Conservation (phyloP, 2,329 filamentous ascomycete species). For the Beauveria sp. region DNA sequence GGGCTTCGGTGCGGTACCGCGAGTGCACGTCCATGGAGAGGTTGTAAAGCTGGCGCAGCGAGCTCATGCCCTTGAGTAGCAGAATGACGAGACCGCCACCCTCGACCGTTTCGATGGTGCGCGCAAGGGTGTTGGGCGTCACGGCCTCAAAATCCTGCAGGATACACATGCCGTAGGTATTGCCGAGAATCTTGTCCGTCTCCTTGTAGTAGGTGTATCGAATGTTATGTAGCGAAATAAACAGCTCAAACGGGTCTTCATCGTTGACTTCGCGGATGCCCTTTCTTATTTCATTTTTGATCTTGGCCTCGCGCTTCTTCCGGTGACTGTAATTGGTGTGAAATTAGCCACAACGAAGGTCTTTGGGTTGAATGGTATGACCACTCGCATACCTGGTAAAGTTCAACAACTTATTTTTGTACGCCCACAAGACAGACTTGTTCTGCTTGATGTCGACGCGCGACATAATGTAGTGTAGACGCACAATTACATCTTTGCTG, state of each 20-base stretch:
- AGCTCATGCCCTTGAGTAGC: conserved; percentile 91
- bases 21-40: conserved; percentile 97
- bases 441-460: conserved; percentile 78
- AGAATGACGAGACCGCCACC: conserved; percentile 88
- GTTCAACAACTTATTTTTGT: conserved; percentile 93
- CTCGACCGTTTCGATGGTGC: conserved; percentile 95
- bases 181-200: conserved; percentile 95
- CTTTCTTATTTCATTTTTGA: conserved; percentile 95
- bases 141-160: conserved; percentile 96
- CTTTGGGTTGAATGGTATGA: not conserved
- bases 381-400: conserved; percentile 61
- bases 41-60: conserved; percentile 93
- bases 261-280: conserved; percentile 87
- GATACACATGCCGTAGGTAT: conserved; percentile 98
- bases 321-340: conserved; percentile 58
- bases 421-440: conserved; percentile 96
- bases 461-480: conserved; percentile 86
- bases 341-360: not conserved
- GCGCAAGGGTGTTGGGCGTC: conserved; percentile 90
- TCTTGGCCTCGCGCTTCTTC: conserved; percentile 96
- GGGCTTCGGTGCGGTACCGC: conserved; percentile 90
- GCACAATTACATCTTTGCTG: conserved; percentile 93
- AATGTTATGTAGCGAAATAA: conserved; percentile 92
- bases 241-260: conserved; percentile 94
- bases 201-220: conserved; percentile 99